Evolutionary conservation across 2,329 filamentous ascomycete genomes (phyloP).

Genomic region (Aspergillus caelatus): DNA sequence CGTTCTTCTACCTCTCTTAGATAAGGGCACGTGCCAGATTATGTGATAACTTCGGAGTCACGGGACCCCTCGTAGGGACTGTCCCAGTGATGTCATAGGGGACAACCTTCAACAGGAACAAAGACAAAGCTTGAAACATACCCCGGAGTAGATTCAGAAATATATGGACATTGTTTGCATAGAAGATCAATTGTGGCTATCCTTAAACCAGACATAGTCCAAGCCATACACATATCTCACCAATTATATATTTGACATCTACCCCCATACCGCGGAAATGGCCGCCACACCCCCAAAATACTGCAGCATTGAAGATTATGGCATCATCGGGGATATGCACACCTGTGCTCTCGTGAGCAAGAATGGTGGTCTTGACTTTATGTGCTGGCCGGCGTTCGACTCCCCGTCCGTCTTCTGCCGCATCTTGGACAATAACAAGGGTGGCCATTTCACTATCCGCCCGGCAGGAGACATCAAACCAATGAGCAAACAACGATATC

Average conservation of each 20-base stretch:
- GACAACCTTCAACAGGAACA: no score
- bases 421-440: neutral
- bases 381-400: slow-evolving; percentile 83
- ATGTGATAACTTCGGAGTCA: no score
- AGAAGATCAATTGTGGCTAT: no score
- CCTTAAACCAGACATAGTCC: no score
- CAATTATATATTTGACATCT: neutral
- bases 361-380: slow-evolving; percentile 73
- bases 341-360: slow-evolving; percentile 76
- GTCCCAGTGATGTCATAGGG: no score
- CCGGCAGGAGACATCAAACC: neutral
- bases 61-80: no score
- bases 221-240: neutral
- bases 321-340: slow-evolving; percentile 78
- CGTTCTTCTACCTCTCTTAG: no score
- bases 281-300: slow-evolving; percentile 16
- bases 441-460: neutral
- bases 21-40: no score
- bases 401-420: slow-evolving; percentile 68
- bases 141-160: no score
- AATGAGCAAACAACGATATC: neutral
- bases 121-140: no score
- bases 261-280: neutral
- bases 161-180: no score
- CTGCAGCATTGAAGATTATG: slow-evolving; percentile 70